phyloP scores from a whole-genome alignment of 305 asterid genomes.

The Fraxinus paxiana region DNA sequence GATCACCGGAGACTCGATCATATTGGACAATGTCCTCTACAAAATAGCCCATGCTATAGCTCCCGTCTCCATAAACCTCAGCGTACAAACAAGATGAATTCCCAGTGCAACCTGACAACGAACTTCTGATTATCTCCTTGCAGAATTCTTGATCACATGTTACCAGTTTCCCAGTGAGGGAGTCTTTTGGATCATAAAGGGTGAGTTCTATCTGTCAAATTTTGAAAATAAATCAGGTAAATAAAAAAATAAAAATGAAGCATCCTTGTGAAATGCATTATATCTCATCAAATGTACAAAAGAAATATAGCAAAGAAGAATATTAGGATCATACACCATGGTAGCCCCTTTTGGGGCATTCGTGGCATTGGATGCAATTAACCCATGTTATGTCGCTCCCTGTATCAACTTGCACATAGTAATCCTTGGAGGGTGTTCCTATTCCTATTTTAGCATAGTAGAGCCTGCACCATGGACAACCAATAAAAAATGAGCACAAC shows the following conservation, averaged over 20 bases:
- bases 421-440: slow-evolving; percentile 90
- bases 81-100: slow-evolving; percentile 78
- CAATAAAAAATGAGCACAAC: slow-evolving; percentile 25
- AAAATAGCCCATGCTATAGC: slow-evolving; percentile 88
- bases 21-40: slow-evolving; percentile 86
- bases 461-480: slow-evolving; percentile 55
- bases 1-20: slow-evolving; percentile 92
- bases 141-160: slow-evolving; percentile 65
- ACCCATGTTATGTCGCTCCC: slow-evolving; percentile 98
- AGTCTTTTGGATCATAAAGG: slow-evolving; percentile 67
- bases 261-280: slow-evolving; percentile 9
- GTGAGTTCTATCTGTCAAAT: slow-evolving; percentile 78
- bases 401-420: slow-evolving; percentile 95
- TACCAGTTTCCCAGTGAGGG: slow-evolving; percentile 63
- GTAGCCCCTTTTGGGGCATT: slow-evolving; percentile 87
- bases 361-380: slow-evolving; percentile 85
- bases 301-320: slow-evolving; percentile 19
- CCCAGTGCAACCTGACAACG: slow-evolving; percentile 52
- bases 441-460: slow-evolving; percentile 94
- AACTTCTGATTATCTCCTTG: slow-evolving; percentile 55
- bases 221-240: slow-evolving; percentile 19
- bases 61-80: slow-evolving; percentile 92
- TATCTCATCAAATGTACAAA: slow-evolving; percentile 14
- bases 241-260: slow-evolving; percentile 14
- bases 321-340: slow-evolving; percentile 65